phyloP scores from a whole-genome alignment of 345 rosid genomes.

The Eucalyptus caleyi region DNA sequence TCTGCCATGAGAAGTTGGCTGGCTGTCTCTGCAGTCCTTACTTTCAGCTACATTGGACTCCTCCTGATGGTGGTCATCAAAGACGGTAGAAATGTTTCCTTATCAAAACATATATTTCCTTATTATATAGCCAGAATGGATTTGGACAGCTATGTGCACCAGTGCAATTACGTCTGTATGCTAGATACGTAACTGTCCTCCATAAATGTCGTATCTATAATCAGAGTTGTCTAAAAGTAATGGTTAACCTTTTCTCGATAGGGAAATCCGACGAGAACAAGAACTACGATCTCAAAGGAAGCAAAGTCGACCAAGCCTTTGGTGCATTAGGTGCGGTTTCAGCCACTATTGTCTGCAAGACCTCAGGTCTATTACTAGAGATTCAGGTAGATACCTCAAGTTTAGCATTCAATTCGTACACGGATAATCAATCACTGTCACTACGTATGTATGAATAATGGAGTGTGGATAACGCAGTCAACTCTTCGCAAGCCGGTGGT shows the following conservation, averaged over 20 bases:
- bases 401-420: background rate
- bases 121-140: background rate
- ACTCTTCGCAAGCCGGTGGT: slow-evolving; percentile 14
- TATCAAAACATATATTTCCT: background rate
- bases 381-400: slow-evolving; percentile 1
- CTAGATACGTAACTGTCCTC: background rate
- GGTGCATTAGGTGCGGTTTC: slow-evolving; percentile 10
- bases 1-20: slow-evolving; percentile 20
- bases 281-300: slow-evolving; percentile 8
- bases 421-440: background rate
- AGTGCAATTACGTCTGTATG: background rate
- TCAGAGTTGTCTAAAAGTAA: background rate
- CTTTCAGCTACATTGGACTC: background rate
- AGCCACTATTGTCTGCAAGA: slow-evolving; percentile 1
- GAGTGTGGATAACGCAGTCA: background rate
- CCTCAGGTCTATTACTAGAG: slow-evolving; percentile 17
- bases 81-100: slow-evolving; percentile 1
- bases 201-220: background rate
- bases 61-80: background rate
- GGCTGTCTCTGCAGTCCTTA: slow-evolving; percentile 1
- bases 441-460: background rate
- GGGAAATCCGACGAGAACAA: background rate
- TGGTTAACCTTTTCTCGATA: background rate
- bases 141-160: background rate
- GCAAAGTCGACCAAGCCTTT: background rate